phyloP scores from a whole-genome alignment of 1,284 basidiomycete genomes.

The Neotropicomus parvogracilis region DNA sequence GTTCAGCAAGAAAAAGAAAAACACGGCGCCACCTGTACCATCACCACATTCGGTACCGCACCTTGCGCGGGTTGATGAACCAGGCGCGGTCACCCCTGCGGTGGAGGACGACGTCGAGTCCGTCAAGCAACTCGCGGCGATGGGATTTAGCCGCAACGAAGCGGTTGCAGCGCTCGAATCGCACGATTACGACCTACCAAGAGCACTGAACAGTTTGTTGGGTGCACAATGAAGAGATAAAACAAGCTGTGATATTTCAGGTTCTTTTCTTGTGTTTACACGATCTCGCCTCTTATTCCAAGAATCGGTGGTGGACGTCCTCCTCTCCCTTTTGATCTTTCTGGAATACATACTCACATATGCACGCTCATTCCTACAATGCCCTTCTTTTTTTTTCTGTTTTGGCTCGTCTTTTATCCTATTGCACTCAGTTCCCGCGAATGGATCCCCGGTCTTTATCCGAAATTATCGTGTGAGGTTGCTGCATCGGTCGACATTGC shows the following conservation, averaged over 20 bases:
- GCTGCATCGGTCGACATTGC: too few species aligned
- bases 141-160: slow-evolving; percentile 82
- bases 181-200: slow-evolving; percentile 69
- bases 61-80: slow-evolving; percentile 47
- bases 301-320: slow-evolving; percentile 11
- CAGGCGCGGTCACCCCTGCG: slow-evolving; percentile 45
- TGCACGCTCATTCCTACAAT: slow-evolving; percentile 27
- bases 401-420: slow-evolving; percentile 4
- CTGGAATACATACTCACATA: slow-evolving; percentile 29
- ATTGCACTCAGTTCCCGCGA: slow-evolving; percentile 6
- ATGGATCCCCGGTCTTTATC: slow-evolving; percentile 18
- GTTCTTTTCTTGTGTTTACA: background rate
- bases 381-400: slow-evolving; percentile 2
- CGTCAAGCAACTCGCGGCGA: slow-evolving; percentile 72
- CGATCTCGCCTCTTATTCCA: slow-evolving; percentile 11
- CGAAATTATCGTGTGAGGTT: too few species aligned
- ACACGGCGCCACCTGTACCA: slow-evolving; percentile 45
- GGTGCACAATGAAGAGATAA: slow-evolving; percentile 28
- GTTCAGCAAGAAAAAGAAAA: slow-evolving; percentile 71
- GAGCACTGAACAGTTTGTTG: slow-evolving; percentile 69
- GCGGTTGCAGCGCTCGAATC: slow-evolving; percentile 74
- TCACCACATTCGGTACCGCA: slow-evolving; percentile 40
- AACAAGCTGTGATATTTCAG: slow-evolving; percentile 19
- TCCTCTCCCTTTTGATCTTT: slow-evolving; percentile 13
- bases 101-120: slow-evolving; percentile 72